Evolutionary conservation across 371 early-diverging fungal genomes (phyloP).

Genomic region (Mucor indicus): DNA sequence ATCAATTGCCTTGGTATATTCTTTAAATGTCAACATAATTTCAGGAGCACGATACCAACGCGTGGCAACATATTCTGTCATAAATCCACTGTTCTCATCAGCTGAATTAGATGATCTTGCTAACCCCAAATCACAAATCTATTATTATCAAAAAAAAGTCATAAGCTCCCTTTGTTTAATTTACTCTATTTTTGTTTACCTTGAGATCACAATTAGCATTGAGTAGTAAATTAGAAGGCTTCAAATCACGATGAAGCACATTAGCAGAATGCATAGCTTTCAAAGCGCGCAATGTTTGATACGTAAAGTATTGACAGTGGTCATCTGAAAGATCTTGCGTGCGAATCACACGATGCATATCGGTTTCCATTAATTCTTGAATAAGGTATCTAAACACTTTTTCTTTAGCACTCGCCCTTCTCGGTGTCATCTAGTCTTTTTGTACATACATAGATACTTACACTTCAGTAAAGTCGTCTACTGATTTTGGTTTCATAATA

Average conservation of each 20-base stretch:
- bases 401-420: too few species aligned
- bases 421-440: too few species aligned
- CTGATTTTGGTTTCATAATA: conserved; percentile 74
- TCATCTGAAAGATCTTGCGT: conserved; percentile 97
- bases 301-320: conserved; percentile 98
- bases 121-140: conserved; percentile 94
- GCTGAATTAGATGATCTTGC: conserved; percentile 89
- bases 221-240: conserved; percentile 94
- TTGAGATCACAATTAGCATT: conserved; percentile 98
- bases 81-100: conserved; percentile 87
- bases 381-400: conserved; percentile 55
- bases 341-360: conserved; percentile 96
- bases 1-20: conserved; percentile 96
- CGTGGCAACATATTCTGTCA: conserved; percentile 98
- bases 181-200: conserved; percentile 34
- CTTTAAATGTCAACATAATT: conserved; percentile 93
- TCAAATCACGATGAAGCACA: conserved; percentile 96
- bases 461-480: conserved; percentile 87
- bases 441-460: too few species aligned
- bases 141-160: not conserved
- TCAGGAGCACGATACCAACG: conserved; percentile 99
- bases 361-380: conserved; percentile 96
- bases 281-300: conserved; percentile 93
- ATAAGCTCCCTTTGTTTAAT: not conserved
- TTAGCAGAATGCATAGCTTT: conserved; percentile 98